Evolutionary conservation across 2,329 filamentous ascomycete species (phyloP).

Genomic region (Trichophyton benhamiae): DNA sequence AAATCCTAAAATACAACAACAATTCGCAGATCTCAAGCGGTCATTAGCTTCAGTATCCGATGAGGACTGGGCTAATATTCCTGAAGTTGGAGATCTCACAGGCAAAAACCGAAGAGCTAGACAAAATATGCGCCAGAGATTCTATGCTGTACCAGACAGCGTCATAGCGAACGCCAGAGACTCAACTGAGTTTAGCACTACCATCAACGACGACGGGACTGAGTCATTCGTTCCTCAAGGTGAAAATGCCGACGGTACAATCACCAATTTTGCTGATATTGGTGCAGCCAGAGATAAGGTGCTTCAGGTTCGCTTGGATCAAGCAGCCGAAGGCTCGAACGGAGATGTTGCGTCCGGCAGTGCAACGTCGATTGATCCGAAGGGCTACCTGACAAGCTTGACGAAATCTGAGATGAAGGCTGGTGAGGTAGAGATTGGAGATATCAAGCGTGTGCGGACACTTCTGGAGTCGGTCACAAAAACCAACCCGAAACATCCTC

Average conservation of each 20-base stretch:
- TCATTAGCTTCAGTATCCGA: slow-evolving; percentile 78
- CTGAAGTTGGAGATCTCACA: slow-evolving; percentile 91
- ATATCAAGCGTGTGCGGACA: slow-evolving; percentile 85
- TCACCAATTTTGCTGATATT: slow-evolving; percentile 97
- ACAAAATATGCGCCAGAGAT: slow-evolving; percentile 68
- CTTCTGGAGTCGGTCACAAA: slow-evolving; percentile 94
- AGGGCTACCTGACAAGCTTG: slow-evolving; percentile 88
- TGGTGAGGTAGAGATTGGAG: slow-evolving; percentile 73
- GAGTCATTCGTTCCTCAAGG: slow-evolving; percentile 34
- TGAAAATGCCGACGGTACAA: slow-evolving; percentile 61
- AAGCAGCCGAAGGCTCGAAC: slow-evolving; percentile 62
- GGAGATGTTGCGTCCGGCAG: slow-evolving; percentile 63
- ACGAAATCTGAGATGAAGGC: slow-evolving; percentile 69
- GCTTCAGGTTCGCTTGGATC: slow-evolving; percentile 82
- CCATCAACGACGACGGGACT: slow-evolving; percentile 66
- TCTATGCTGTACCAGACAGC: slow-evolving; percentile 94
- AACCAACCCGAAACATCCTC: slow-evolving; percentile 87
- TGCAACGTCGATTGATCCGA: slow-evolving; percentile 82
- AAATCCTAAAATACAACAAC: slow-evolving; percentile 95
- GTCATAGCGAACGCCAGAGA: slow-evolving; percentile 79
- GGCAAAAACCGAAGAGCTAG: slow-evolving; percentile 81
- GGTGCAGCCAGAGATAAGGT: slow-evolving; percentile 94
- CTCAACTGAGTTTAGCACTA: slow-evolving; percentile 70
- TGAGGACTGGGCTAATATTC: slow-evolving; percentile 91
- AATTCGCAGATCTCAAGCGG: slow-evolving; percentile 92